phyloP scores from a whole-genome alignment of 2,329 filamentous ascomycete genomes.

The Cladorrhinum sp. region DNA sequence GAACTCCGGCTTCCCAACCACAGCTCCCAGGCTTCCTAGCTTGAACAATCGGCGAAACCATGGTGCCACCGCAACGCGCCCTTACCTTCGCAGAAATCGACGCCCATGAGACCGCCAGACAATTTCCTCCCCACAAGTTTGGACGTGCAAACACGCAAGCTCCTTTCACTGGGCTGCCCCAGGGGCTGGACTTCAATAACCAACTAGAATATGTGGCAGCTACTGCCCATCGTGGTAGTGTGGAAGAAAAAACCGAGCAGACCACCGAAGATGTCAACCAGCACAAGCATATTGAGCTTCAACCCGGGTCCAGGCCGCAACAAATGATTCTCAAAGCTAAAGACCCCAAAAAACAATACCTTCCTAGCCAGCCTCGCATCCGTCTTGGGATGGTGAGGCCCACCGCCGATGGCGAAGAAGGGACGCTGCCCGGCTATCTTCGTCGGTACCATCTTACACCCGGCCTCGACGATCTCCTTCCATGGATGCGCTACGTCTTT shows the following conservation, averaged over 20 bases:
- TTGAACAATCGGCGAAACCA: neutral
- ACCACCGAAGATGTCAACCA: neutral
- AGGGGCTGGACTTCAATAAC: slow-evolving; percentile 15
- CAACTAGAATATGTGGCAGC: slow-evolving; percentile 15
- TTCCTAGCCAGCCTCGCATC: slow-evolving; percentile 30
- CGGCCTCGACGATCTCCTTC: slow-evolving; percentile 24
- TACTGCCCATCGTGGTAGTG: neutral
- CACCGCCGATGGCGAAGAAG: slow-evolving; percentile 5
- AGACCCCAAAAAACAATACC: slow-evolving; percentile 16
- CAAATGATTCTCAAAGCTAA: slow-evolving; percentile 15
- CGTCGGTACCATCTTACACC: slow-evolving; percentile 22
- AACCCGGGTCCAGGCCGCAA: neutral
- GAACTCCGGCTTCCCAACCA: neutral
- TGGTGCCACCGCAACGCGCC: neutral
- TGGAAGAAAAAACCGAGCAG: neutral
- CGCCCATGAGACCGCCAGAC: neutral
- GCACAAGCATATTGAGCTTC: neutral
- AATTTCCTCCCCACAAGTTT: neutral
- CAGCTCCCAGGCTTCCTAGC: neutral
- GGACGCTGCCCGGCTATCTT: slow-evolving; percentile 23
- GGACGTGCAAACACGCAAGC: neutral
- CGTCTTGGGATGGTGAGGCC: slow-evolving; percentile 11
- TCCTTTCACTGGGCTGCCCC: slow-evolving; percentile 13
- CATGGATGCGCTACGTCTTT: slow-evolving; percentile 31
- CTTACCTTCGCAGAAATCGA: neutral